These are phyloP conservation scores for Rhizopogon sp. DNA, from an alignment of 768 basidiomycete genomes.

Conservation along the genomic window DNA sequence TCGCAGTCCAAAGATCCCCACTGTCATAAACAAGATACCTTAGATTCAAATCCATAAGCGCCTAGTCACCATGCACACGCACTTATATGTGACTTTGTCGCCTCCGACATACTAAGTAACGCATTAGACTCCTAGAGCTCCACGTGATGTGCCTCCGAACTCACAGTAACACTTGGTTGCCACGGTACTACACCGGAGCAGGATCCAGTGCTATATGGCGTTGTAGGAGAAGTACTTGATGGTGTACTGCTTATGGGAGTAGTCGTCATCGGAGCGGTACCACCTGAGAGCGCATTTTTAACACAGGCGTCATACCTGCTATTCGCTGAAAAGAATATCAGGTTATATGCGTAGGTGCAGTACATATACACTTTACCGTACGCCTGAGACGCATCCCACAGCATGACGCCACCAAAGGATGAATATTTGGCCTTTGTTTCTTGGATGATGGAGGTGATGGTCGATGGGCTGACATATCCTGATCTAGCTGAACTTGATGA, in stretches of 20 bases:
- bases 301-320: slow-evolving; percentile 35
- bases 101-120: slow-evolving; percentile 38
- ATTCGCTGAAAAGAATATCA: slow-evolving; percentile 29
- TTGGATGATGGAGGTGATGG: slow-evolving; percentile 27
- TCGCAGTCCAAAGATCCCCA: slow-evolving; percentile 45
- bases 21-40: slow-evolving; percentile 18
- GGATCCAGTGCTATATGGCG: slow-evolving; percentile 19
- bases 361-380: slow-evolving; percentile 20
- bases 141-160: slow-evolving; percentile 9
- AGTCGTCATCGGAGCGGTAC: slow-evolving; percentile 15
- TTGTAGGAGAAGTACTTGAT: slow-evolving; percentile 14
- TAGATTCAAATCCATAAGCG: background rate
- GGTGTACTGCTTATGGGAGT: background rate
- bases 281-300: slow-evolving; percentile 35
- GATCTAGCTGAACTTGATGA: slow-evolving; percentile 33
- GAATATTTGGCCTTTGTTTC: slow-evolving; percentile 31
- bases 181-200: slow-evolving; percentile 26
- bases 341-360: background rate
- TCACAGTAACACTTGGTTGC: slow-evolving; percentile 25
- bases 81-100: slow-evolving; percentile 36
- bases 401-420: slow-evolving; percentile 40
- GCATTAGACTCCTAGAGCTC: background rate
- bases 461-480: slow-evolving; percentile 34
- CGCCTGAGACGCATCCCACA: slow-evolving; percentile 43
- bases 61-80: slow-evolving; percentile 4